Conservation (phyloP, 140 eudicot species). For the Anethum foeniculum region DNA sequence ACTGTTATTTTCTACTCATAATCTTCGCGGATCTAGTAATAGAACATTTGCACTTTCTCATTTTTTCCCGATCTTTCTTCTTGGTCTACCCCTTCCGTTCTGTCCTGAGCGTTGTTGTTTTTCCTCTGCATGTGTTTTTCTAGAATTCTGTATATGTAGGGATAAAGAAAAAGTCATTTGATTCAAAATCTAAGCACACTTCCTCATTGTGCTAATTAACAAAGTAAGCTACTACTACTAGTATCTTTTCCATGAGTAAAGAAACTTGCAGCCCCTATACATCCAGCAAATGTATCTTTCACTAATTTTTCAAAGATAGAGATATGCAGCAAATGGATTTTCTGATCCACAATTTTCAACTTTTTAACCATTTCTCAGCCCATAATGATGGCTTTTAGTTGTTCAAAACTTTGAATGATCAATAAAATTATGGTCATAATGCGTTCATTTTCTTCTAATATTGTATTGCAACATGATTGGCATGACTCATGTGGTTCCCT, state of each 20-base stretch:
- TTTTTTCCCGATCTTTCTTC: no score
- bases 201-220: neutral
- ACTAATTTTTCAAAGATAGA: neutral
- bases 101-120: no score
- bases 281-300: neutral
- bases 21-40: no score
- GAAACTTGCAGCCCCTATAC: neutral
- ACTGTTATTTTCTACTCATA: no score
- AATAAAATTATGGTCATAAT: slow-evolving; percentile 18
- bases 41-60: no score
- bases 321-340: slow-evolving; percentile 22
- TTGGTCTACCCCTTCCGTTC: no score
- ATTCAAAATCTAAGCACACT: neutral
- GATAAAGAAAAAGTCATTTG: neutral
- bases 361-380: slow-evolving; percentile 43
- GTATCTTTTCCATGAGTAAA: slow-evolving; percentile 4
- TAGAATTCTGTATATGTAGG: neutral
- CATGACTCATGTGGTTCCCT: slow-evolving; percentile 16
- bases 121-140: neutral
- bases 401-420: slow-evolving; percentile 20
- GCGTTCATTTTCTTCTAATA: slow-evolving; percentile 6
- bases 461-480: slow-evolving; percentile 16
- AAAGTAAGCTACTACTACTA: neutral
- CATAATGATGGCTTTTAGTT: slow-evolving; percentile 43
- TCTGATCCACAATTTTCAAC: slow-evolving; percentile 29